Evolutionary conservation across 108 stramenopile genomes (phyloP), one percentile per base, ranked within the genome.

Genomic region (Nitzschia inconspicua): DNA sequence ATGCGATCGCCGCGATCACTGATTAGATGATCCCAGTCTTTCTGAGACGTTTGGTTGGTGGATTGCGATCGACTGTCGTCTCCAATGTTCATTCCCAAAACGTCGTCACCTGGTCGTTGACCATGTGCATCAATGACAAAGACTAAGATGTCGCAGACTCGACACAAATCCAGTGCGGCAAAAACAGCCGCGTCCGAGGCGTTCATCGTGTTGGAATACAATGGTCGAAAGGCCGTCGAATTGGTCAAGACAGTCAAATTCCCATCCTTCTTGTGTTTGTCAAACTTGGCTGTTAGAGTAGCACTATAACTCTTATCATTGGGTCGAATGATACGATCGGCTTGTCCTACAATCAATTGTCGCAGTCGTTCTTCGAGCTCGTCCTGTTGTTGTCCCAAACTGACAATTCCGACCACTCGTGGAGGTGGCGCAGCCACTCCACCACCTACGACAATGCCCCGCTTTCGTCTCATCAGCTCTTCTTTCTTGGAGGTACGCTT

Each of bases 331-430:
- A 80, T 53, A 16, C 64, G 36, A 74, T 79, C 75, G 9, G 81
- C 84, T 25, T 70, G 60, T 42, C 34, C 55, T 19, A 65, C 47
- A 56, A 74, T 52, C 52, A 80, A 29, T 30, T 60, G 50, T 0
- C 57, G 50, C 23, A 92, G 66, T 28, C 53, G 57, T 60, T 94
- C 88, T 60, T 95, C 93, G 22, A 75, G 32, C 29, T 57, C 53
- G 29, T 79, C 85, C n/a, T n/a, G n/a, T 1, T 30, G 26, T 5
- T 82, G 77, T 6, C 80, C 86, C 36, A 97, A 60, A 16, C 82
- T 84, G 26, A 97, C 72, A 47, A 95, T 92, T 13, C 91, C 93
- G 27, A 94, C 89, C n/a, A 97, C 57, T 44, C 89, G 68, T 2
- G 96, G 93, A 36, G 79, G 73, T 7, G 74, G 53, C 2, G 75